phyloP scores from a whole-genome alignment of 2,329 filamentous ascomycete species.

The Beauveria medogensis region DNA sequence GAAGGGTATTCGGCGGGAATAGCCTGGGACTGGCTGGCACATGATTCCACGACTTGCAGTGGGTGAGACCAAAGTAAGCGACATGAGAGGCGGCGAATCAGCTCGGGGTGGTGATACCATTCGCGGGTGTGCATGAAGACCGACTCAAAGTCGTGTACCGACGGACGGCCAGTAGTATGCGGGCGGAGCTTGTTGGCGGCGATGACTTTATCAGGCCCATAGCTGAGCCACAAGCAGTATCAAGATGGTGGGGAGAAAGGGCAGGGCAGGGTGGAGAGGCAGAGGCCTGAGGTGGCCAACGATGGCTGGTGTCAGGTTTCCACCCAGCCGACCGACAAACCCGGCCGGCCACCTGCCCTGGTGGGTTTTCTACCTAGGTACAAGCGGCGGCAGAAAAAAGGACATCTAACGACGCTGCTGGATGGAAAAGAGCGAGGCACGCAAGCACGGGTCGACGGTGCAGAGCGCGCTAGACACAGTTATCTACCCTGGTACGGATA shows the following conservation, averaged over 20 bases:
- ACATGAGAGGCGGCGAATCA: not conserved
- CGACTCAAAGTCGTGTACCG: not conserved
- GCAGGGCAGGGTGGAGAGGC: constrained; percentile 20
- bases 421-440: not conserved
- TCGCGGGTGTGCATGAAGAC: not conserved
- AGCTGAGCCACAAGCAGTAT: too few relatives aligned
- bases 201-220: not conserved
- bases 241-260: constrained; percentile 20
- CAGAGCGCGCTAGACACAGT: not conserved
- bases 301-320: not conserved
- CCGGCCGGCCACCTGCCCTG: not conserved
- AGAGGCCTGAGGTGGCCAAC: not conserved
- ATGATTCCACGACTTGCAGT: too few relatives aligned
- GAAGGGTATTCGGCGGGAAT: too few relatives aligned
- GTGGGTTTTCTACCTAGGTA: not conserved
- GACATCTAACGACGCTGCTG: not conserved
- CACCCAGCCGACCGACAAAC: not conserved
- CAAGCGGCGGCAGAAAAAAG: not conserved
- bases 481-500: too few relatives aligned
- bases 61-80: not conserved
- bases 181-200: not conserved
- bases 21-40: too few relatives aligned
- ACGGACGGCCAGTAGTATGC: not conserved
- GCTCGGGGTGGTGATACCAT: not conserved
- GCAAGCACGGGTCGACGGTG: not conserved